A percentile compares a stretch with the other conserved stretches of the same genome.
These are phyloP conservation scores for Ascochyta pisi DNA, from an alignment of 2,329 filamentous ascomycete genomes.

Conservation along the genomic window DNA sequence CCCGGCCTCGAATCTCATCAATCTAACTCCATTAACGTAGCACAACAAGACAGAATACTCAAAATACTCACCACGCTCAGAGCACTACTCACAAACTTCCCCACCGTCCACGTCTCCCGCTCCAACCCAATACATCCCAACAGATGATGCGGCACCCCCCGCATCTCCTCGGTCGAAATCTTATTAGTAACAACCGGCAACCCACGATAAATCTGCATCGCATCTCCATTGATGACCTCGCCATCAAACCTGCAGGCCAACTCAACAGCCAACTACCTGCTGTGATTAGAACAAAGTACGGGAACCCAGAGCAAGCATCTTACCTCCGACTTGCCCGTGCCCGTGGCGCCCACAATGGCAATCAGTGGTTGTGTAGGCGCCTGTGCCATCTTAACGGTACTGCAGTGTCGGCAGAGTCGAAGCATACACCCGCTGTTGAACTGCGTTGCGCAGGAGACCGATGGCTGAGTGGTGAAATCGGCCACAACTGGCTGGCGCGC, in stretches of 20 bases:
- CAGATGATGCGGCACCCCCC: constrained; percentile 85
- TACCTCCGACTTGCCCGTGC: constrained; percentile 93
- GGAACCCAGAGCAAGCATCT: constrained; percentile 21
- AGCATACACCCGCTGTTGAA: constrained; percentile 32
- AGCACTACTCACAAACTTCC: constrained; percentile 76
- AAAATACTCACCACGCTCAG: constrained; percentile 54
- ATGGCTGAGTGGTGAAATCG: background rate
- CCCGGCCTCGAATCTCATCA: constrained; percentile 76
- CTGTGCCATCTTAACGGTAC: constrained; percentile 32
- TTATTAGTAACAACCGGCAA: constrained; percentile 97
- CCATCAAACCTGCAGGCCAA: constrained; percentile 83
- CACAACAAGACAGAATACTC: background rate
- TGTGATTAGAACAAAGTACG: constrained; percentile 46
- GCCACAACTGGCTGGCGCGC: constrained; percentile 2
- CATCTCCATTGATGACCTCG: constrained; percentile 96
- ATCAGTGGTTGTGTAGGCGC: constrained; percentile 65
- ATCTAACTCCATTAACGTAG: constrained; percentile 57
- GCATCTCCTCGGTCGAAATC: constrained; percentile 75
- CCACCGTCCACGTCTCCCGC: constrained; percentile 83
- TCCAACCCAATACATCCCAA: constrained; percentile 78
- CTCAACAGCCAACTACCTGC: constrained; percentile 80
- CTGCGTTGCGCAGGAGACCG: constrained; percentile 2
- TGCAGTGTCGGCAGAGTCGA: constrained; percentile 25
- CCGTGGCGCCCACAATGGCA: constrained; percentile 86
- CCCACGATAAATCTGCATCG: constrained; percentile 95